Conservation (phyloP, 169 alveolate species). For the Plasmodium falciparum region DNA sequence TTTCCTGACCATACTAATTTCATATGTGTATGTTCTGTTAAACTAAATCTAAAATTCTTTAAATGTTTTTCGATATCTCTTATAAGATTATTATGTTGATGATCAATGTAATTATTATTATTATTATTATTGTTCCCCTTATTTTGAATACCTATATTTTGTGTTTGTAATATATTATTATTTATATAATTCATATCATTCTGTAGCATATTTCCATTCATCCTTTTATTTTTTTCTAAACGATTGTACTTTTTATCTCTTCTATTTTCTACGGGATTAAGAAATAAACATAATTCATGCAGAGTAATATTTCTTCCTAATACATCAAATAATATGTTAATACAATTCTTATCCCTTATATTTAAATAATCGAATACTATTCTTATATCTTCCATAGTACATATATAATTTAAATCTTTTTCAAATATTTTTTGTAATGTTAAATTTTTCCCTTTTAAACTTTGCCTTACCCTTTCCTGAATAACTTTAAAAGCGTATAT, state of each 20-base stretch:
- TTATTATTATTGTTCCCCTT: not conserved
- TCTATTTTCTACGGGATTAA: conserved; percentile 40
- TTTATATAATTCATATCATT: too few species aligned
- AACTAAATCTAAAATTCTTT: conserved; percentile 44
- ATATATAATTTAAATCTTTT: conserved; percentile 66
- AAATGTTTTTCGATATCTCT: conserved; percentile 30
- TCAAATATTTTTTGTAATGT: conserved; percentile 70
- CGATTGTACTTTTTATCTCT: not conserved
- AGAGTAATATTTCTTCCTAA: conserved; percentile 62
- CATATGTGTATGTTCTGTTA: conserved; percentile 69
- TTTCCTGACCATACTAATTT: conserved; percentile 75
- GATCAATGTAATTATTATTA: not conserved
- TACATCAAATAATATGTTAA: conserved; percentile 54
- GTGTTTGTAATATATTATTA: conserved; percentile 1
- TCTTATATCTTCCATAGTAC: conserved; percentile 54
- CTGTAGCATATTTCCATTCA: too few species aligned
- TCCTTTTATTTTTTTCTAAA: too few species aligned
- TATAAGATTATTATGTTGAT: conserved; percentile 1
- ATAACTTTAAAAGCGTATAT: conserved; percentile 73
- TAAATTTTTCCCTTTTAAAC: conserved; percentile 61
- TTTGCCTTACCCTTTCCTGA: conserved; percentile 71
- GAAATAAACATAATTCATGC: conserved; percentile 57
- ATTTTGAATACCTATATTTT: conserved; percentile 12
- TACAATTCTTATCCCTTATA: conserved; percentile 32
- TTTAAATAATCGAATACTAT: conserved; percentile 60